Percentiles rank a stretch among this genome's conserved stretches.
phyloP scores from a whole-genome alignment of 164 flowering plant species.

The Berberis thunbergii region DNA sequence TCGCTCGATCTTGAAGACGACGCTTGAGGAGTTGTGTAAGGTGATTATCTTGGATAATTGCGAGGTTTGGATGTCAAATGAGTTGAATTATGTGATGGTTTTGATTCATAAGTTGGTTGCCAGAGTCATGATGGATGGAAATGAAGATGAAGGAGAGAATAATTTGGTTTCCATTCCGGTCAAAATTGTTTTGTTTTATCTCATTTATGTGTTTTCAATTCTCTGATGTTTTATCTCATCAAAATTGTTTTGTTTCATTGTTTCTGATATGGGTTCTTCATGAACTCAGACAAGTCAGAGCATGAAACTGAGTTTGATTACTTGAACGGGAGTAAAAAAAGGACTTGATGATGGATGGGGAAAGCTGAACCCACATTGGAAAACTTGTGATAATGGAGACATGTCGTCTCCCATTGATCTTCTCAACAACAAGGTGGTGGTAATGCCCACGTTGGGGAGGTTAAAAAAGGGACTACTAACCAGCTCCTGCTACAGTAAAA shows the following conservation, averaged over 20 bases:
- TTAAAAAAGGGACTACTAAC: conserved; percentile 33
- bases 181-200: too few relatives aligned
- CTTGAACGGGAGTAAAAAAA: conserved; percentile 19
- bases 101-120: too few relatives aligned
- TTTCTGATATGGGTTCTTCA: not conserved
- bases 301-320: conserved; percentile 48
- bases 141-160: too few relatives aligned
- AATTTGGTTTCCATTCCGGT: too few relatives aligned
- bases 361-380: conserved; percentile 39
- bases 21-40: too few relatives aligned
- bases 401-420: conserved; percentile 76
- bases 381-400: conserved; percentile 42
- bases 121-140: too few relatives aligned
- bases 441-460: conserved; percentile 25
- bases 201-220: not conserved
- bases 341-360: conserved; percentile 69
- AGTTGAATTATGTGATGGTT: too few relatives aligned
- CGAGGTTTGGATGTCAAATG: too few relatives aligned
- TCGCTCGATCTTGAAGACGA: too few relatives aligned
- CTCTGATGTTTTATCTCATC: not conserved
- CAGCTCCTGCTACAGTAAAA: conserved; percentile 33
- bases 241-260: not conserved
- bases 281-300: conserved; percentile 20
- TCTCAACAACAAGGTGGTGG: conserved; percentile 19
- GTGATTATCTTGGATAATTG: too few relatives aligned